Percentiles rank a stretch among this genome's conserved stretches.
phyloP scores from a whole-genome alignment of 2,329 filamentous ascomycete species.

The Penicillium sp. region DNA sequence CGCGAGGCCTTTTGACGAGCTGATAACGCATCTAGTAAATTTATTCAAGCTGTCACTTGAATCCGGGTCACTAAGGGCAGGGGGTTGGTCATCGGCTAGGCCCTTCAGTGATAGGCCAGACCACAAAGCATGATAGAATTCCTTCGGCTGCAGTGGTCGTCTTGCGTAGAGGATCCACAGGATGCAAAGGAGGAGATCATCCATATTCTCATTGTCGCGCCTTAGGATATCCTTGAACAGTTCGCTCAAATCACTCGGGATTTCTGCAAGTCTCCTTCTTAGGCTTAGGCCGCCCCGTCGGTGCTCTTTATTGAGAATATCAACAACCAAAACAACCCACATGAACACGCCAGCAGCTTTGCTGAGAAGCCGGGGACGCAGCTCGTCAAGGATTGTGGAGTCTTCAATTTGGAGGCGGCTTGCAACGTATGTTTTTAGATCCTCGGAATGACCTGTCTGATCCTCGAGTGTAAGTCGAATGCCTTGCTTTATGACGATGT shows the following conservation, averaged over 20 bases:
- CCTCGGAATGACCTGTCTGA: slow-evolving; percentile 46
- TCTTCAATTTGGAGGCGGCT: slow-evolving; percentile 27
- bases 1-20: slow-evolving; percentile 41
- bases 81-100: slow-evolving; percentile 10
- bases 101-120: slow-evolving; percentile 16
- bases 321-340: slow-evolving; percentile 55
- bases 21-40: slow-evolving; percentile 27
- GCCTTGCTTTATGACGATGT: slow-evolving; percentile 43
- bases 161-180: slow-evolving; percentile 61
- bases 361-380: slow-evolving; percentile 42
- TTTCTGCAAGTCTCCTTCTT: slow-evolving; percentile 43
- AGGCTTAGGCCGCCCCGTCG: slow-evolving; percentile 34
- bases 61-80: slow-evolving; percentile 15
- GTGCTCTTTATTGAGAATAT: slow-evolving; percentile 54
- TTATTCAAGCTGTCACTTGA: background rate
- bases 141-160: slow-evolving; percentile 35
- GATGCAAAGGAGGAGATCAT: slow-evolving; percentile 55
- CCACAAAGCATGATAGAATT: slow-evolving; percentile 41
- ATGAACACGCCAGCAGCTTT: slow-evolving; percentile 55
- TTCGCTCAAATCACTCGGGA: slow-evolving; percentile 51
- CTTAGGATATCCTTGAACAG: slow-evolving; percentile 60
- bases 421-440: slow-evolving; percentile 29
- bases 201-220: slow-evolving; percentile 52
- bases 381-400: slow-evolving; percentile 27
- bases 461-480: slow-evolving; percentile 47